Evolutionary conservation across 2,329 filamentous ascomycete species (phyloP), one percentile per base, ranked within the genome.

Genomic region (Sclerotinia nivalis): DNA sequence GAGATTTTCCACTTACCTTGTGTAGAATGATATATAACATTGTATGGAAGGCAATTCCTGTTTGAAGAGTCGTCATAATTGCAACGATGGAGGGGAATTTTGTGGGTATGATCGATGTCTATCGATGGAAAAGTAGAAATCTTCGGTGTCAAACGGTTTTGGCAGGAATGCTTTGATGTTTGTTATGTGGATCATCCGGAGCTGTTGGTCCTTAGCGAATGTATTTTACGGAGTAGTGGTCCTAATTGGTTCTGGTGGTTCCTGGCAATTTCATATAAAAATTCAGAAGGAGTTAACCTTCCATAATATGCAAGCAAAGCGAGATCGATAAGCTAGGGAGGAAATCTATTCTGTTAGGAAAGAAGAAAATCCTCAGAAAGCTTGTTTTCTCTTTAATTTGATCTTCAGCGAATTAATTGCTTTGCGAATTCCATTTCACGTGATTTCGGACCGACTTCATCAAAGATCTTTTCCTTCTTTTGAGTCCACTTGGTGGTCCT

Each of bases 141-240:
- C 2, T 50, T 25, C n/a, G 13, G 13, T 13, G 43, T 62, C 18
- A n/a, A 62, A 62, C 15, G 54, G 18, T 34, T 18, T 56, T 31
- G 20, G 18, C 28, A 56, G 28, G 28, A 10, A 25, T 62, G 59
- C 12, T 50, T 62, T 62, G 45, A 62, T 37, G 54, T 37, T 37
- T 4, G 34, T 34, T 9, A 37, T 50, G 60, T 64, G 60, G 60
- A 34, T 64, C 45, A 50, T 50, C 25, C 45, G 60, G 60, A 64
- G 60, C 45, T 64, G 5, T 64, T 64, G 45, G 60, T 64, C 60
- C 60, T 64, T 64, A 13, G 45, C 50, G 12, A 37, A 62, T n/a
- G 28, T 13, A 37, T 25, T 62, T 50, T 50, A 40, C 37, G 37
- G 40, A 43, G 40, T 43, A 49, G 20, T 62, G 60, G 59, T 37